A percentile compares a stretch with the other conserved stretches of the same genome.
phyloP scores from a whole-genome alignment of 805 yeast genomes.

The Candida patagonica region DNA sequence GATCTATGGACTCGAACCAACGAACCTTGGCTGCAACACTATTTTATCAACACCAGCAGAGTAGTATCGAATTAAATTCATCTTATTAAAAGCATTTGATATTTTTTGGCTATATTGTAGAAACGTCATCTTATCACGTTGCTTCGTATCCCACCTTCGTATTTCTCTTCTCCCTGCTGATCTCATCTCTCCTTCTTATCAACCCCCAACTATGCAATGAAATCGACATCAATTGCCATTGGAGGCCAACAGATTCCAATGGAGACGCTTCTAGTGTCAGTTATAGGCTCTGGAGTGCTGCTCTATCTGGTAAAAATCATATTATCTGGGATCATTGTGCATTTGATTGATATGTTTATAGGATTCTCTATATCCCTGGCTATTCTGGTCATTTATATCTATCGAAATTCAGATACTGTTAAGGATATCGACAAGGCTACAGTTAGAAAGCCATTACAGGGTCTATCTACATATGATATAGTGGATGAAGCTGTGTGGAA shows the following conservation, averaged over 20 bases:
- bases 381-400: slow-evolving; percentile 4
- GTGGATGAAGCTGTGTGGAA: slow-evolving; percentile 7
- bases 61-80: too few relatives aligned
- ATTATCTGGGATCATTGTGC: slow-evolving; percentile 8
- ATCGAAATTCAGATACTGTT: slow-evolving; percentile 7
- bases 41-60: too few relatives aligned
- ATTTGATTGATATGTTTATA: slow-evolving; percentile 11
- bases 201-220: slow-evolving; percentile 1
- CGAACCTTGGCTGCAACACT: too few relatives aligned
- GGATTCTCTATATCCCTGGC: slow-evolving; percentile 10
- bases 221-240: neutral
- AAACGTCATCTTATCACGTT: too few relatives aligned
- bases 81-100: too few relatives aligned
- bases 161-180: neutral
- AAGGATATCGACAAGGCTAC: neutral
- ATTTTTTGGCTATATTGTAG: too few relatives aligned
- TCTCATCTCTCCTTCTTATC: neutral
- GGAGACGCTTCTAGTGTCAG: slow-evolving; percentile 8
- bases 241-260: slow-evolving; percentile 4
- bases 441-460: slow-evolving; percentile 2
- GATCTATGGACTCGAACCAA: too few relatives aligned
- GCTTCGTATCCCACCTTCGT: too few relatives aligned
- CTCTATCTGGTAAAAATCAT: slow-evolving; percentile 9
- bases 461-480: slow-evolving; percentile 7
- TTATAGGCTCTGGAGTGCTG: slow-evolving; percentile 4